phyloP scores from a whole-genome alignment of 495 filamentous ascomycete species.

The Penicillium verhagenii region DNA sequence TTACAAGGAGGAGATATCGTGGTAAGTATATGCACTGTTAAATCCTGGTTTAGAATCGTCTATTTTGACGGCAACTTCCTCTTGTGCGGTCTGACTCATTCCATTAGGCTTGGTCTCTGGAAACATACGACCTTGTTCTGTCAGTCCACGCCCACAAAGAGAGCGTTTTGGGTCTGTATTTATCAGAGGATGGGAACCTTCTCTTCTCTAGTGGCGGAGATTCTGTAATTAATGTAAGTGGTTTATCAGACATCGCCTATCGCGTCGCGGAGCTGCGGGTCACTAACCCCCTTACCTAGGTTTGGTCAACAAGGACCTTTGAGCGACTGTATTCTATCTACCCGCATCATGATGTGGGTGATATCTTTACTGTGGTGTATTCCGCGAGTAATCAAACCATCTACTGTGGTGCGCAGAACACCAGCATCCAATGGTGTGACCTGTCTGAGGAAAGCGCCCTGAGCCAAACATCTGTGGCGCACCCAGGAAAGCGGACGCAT shows the following conservation, averaged over 20 bases:
- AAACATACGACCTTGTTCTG: conserved; percentile 74
- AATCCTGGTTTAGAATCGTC: too few relatives aligned
- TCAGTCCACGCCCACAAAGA: conserved; percentile 83
- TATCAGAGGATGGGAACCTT: conserved; percentile 68
- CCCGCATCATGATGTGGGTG: conserved; percentile 90
- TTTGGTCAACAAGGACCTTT: conserved; percentile 64
- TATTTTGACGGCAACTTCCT: not conserved
- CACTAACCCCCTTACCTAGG: conserved; percentile 39
- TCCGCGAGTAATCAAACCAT: conserved; percentile 73
- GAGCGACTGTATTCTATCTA: conserved; percentile 83
- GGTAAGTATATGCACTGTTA: conserved; percentile 39
- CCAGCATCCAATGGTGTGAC: conserved; percentile 76
- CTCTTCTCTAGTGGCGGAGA: conserved; percentile 94
- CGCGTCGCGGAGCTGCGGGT: not conserved
- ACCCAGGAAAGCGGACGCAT: conserved; percentile 80
- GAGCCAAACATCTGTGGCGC: conserved; percentile 61
- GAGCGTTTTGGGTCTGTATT: conserved; percentile 80
- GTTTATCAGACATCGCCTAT: not conserved
- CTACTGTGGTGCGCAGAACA: conserved; percentile 93
- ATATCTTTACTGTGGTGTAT: conserved; percentile 91
- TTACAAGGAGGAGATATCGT: conserved; percentile 90
- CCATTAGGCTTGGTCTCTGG: conserved; percentile 75
- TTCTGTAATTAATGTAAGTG: conserved; percentile 81
- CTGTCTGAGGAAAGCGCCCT: conserved; percentile 54
- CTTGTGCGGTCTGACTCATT: conserved; percentile 10